Evolutionary conservation across 768 basidiomycete species (phyloP).

Genomic region (Termitomyces titanicus): DNA sequence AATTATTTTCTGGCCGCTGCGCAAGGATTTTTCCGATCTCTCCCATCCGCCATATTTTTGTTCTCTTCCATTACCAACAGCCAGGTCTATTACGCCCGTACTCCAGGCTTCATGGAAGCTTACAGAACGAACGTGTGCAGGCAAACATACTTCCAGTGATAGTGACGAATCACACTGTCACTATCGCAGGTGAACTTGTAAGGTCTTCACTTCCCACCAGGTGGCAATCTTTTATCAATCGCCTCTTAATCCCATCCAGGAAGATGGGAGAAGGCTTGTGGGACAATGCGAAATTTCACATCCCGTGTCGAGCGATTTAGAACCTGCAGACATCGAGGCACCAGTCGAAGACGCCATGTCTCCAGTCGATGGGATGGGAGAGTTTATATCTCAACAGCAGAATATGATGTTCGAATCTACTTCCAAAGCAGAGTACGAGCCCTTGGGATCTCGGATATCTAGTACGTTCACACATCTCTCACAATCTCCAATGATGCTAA

Average conservation of each 20-base stretch:
- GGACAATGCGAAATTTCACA: slow-evolving; percentile 96
- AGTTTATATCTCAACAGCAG: slow-evolving; percentile 39
- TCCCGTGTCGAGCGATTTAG: slow-evolving; percentile 44
- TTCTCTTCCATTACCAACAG: slow-evolving; percentile 90
- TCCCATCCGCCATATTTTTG: slow-evolving; percentile 91
- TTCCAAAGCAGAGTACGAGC: slow-evolving; percentile 51
- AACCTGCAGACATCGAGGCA: slow-evolving; percentile 27
- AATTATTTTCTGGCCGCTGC: slow-evolving; percentile 92
- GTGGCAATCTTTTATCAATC: slow-evolving; percentile 1
- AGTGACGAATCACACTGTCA: slow-evolving; percentile 93
- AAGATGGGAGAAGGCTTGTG: slow-evolving; percentile 72
- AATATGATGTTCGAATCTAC: slow-evolving; percentile 66
- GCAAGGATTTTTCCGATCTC: slow-evolving; percentile 84
- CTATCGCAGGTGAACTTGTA: slow-evolving; percentile 86
- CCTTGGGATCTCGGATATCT: slow-evolving; percentile 56
- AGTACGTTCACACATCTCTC: slow-evolving; percentile 38
- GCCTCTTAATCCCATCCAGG: slow-evolving; percentile 34
- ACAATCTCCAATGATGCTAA: slow-evolving; percentile 6
- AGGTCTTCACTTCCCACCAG: slow-evolving; percentile 26
- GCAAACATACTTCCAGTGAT: slow-evolving; percentile 88
- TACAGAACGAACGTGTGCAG: slow-evolving; percentile 27
- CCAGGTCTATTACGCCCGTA: slow-evolving; percentile 31
- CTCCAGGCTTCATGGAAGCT: slow-evolving; percentile 10
- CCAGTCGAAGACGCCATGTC: slow-evolving; percentile 34
- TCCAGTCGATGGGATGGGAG: slow-evolving; percentile 53